Percentiles rank a stretch among this genome's conserved stretches.
Evolutionary conservation across 2,329 filamentous ascomycete species (phyloP).

Genomic region (Botrytis aclada): DNA sequence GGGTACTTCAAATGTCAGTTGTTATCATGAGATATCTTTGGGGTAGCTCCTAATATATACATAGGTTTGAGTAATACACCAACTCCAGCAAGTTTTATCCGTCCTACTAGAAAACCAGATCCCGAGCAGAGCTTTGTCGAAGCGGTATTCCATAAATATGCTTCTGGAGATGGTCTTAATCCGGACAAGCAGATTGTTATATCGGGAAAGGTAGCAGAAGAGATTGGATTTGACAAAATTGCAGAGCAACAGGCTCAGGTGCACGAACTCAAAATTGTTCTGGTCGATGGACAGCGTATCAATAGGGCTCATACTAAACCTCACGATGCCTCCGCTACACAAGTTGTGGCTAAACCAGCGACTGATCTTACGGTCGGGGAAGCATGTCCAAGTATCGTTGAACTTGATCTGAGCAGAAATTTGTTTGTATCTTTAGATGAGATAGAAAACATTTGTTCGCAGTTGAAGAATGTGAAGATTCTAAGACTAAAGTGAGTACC

Average conservation of each 20-base stretch:
- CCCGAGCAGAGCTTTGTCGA: constrained; percentile 69
- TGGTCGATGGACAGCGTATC: constrained; percentile 76
- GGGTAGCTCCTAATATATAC: constrained; percentile 18
- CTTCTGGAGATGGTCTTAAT: constrained; percentile 48
- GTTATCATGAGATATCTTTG: not conserved
- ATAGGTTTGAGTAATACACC: constrained; percentile 58
- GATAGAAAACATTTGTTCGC: constrained; percentile 67
- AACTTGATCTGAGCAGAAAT: constrained; percentile 84
- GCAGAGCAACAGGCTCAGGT: constrained; percentile 74
- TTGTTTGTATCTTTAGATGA: constrained; percentile 66
- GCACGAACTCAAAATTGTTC: constrained; percentile 72
- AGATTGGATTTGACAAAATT: constrained; percentile 94
- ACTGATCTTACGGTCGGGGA: constrained; percentile 42
- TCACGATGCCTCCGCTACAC: not conserved
- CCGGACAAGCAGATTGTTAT: constrained; percentile 57
- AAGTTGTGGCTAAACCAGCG: not conserved
- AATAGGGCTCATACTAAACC: constrained; percentile 37
- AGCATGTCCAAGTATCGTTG: constrained; percentile 64
- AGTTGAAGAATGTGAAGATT: constrained; percentile 62
- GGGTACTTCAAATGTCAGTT: constrained; percentile 78
- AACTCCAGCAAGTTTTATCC: constrained; percentile 82
- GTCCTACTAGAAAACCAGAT: constrained; percentile 70
- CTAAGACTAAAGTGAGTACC: constrained; percentile 69
- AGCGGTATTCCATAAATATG: constrained; percentile 82
- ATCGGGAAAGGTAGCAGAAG: constrained; percentile 83